Evolutionary conservation across 495 filamentous ascomycete species (phyloP).

Genomic region (Astrothelium subdiscretum): DNA sequence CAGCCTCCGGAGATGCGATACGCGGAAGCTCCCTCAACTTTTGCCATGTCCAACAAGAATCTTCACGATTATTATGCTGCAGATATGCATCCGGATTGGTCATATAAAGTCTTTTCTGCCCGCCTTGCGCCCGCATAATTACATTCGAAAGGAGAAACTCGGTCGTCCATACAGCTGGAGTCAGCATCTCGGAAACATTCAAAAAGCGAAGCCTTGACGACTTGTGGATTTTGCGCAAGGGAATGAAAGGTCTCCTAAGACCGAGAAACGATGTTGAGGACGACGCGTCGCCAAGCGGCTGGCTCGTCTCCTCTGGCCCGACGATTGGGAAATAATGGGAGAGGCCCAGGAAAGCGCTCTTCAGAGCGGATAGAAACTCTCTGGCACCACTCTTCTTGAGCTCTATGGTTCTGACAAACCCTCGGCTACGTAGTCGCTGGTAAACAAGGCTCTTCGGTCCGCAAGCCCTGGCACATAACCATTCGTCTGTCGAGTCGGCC

Average conservation of each 20-base stretch:
- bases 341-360: slow-evolving; percentile 44
- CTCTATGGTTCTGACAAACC: slow-evolving; percentile 47
- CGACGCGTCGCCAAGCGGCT: background rate
- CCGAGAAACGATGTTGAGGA: slow-evolving; percentile 18
- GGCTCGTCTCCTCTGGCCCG: background rate
- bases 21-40: slow-evolving; percentile 46
- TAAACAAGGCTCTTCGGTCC: slow-evolving; percentile 41
- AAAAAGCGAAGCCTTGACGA: slow-evolving; percentile 56
- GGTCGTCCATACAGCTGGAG: slow-evolving; percentile 53
- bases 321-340: slow-evolving; percentile 16
- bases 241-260: slow-evolving; percentile 47
- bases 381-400: slow-evolving; percentile 46
- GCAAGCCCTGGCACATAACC: slow-evolving; percentile 50
- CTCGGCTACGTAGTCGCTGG: slow-evolving; percentile 51
- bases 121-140: slow-evolving; percentile 46
- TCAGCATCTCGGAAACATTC: slow-evolving; percentile 51
- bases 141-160: slow-evolving; percentile 52
- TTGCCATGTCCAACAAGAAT: slow-evolving; percentile 49
- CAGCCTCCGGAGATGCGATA: slow-evolving; percentile 34
- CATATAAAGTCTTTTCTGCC: slow-evolving; percentile 49
- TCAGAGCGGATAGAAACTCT: slow-evolving; percentile 48
- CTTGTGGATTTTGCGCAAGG: slow-evolving; percentile 58
- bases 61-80: slow-evolving; percentile 34
- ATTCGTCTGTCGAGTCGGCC: slow-evolving; percentile 32
- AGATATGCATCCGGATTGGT: slow-evolving; percentile 55